Evolutionary conservation across 2,329 filamentous ascomycete species (phyloP), one percentile per base, ranked within the genome.

Genomic region (Acrodontium crateriforme): DNA sequence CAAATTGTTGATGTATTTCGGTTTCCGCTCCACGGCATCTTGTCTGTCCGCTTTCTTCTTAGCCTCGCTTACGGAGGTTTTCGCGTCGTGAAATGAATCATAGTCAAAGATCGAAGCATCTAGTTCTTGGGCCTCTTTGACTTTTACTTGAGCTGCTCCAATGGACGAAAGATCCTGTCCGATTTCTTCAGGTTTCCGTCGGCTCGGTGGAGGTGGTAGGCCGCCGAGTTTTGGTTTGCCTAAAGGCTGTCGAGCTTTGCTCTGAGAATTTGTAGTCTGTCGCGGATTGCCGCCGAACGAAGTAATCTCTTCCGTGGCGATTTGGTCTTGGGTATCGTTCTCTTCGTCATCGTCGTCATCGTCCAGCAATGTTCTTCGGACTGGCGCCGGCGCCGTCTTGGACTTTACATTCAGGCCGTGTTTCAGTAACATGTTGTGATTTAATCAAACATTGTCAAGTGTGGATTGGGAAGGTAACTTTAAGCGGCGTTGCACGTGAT

Each of bases 101-200:
- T 89, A 91, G 56, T 89, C 81, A 60, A 85, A 89, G 41, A 89
- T 74, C 26, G 71, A 75, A 2, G 78, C 61, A 44, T 89, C 81
- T 6, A 78, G 49, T 34, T 71, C 65, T 36, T 73, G 63, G 2
- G 78, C 79, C 10, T 71, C 69, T 37, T 74, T 63, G 19, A 71
- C 68, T 41, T 78, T 65, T 41, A 69, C 72, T 29, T 70, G 68
- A 15, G 77, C 71, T 16, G 71, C 61, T 17, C 76, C 60, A 2
- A 69, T 58, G 42, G 71, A 70, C 3, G 78, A 79, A 2, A 82
- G 64, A 45, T 84, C 77, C 26, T 44, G 37, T 13, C 39, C 21
- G 47, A 55, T 48, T 16, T 39, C 42, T 5, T 47, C 48, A n/a
- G 53, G 50, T 28, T 53, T 44, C 46, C 44, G 58, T 55, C 31